These are phyloP conservation scores for Echium plantagineum DNA, from an alignment of 257 asterid species.

Conservation along the genomic window DNA sequence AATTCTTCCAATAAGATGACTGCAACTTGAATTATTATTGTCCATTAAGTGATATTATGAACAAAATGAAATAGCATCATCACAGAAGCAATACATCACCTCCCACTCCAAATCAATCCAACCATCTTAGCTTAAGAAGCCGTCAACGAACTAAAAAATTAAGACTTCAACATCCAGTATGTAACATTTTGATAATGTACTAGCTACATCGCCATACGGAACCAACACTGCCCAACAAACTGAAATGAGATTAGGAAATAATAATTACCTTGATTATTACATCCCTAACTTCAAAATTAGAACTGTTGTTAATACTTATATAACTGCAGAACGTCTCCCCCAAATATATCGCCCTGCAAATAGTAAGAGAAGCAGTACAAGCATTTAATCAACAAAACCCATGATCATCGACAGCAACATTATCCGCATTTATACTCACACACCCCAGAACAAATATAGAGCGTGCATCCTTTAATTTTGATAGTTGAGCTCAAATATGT, in stretches of 20 bases:
- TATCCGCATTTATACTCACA: neutral
- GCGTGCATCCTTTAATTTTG: too few relatives aligned
- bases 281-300: conserved; percentile 74
- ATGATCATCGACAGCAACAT: too few relatives aligned
- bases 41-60: too few relatives aligned
- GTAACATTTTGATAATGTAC: neutral
- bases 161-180: neutral
- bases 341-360: conserved; percentile 81
- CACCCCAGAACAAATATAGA: too few relatives aligned
- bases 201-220: conserved; percentile 2
- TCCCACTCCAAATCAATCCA: too few relatives aligned
- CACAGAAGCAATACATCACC: too few relatives aligned
- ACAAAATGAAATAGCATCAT: too few relatives aligned
- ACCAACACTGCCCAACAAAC: neutral
- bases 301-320: conserved; percentile 91
- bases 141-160: neutral
- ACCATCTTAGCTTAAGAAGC: neutral
- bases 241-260: neutral
- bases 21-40: too few relatives aligned
- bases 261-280: conserved; percentile 66
- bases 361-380: neutral
- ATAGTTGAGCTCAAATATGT: too few relatives aligned
- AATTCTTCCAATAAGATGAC: too few relatives aligned
- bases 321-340: conserved; percentile 99
- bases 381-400: too few relatives aligned